Conservation (phyloP, 2,329 filamentous ascomycete genomes). For the Thielaviopsis musarum region DNA sequence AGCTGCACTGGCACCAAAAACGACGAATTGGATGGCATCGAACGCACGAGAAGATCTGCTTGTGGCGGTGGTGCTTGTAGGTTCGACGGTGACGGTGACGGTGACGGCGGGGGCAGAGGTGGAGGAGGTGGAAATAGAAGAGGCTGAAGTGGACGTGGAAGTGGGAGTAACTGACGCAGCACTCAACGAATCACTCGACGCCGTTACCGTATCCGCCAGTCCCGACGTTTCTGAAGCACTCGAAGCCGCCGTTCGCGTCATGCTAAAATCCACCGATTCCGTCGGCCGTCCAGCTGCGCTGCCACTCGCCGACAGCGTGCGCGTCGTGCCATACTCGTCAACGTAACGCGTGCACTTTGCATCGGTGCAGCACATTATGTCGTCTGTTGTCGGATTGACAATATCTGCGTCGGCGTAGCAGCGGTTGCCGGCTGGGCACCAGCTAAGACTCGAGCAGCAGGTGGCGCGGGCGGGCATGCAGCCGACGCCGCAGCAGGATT, state of each 20-base stretch:
- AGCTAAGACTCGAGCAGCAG: background rate
- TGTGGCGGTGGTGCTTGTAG: background rate
- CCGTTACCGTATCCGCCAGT: background rate
- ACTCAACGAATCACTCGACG: background rate
- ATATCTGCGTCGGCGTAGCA: background rate
- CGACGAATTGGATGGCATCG: background rate
- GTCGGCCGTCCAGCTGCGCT: background rate
- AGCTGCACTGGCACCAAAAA: background rate
- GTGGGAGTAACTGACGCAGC: background rate
- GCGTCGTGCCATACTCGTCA: constrained; percentile 1
- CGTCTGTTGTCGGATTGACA: background rate
- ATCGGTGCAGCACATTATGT: background rate
- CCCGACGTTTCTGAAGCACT: background rate
- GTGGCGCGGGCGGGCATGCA: background rate
- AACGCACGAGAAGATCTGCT: background rate
- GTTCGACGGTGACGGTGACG: background rate
- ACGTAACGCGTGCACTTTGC: background rate
- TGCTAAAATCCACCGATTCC: background rate
- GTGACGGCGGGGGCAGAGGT: background rate
- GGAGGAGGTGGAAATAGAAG: background rate
- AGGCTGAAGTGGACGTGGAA: background rate
- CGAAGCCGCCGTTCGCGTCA: background rate
- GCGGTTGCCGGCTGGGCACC: background rate
- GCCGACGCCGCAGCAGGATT: background rate
- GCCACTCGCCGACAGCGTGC: background rate